A percentile compares a stretch with the other conserved stretches of the same genome.
phyloP scores from a whole-genome alignment of 192 early-diverging fungal genomes.

The Gonapodya sp. region DNA sequence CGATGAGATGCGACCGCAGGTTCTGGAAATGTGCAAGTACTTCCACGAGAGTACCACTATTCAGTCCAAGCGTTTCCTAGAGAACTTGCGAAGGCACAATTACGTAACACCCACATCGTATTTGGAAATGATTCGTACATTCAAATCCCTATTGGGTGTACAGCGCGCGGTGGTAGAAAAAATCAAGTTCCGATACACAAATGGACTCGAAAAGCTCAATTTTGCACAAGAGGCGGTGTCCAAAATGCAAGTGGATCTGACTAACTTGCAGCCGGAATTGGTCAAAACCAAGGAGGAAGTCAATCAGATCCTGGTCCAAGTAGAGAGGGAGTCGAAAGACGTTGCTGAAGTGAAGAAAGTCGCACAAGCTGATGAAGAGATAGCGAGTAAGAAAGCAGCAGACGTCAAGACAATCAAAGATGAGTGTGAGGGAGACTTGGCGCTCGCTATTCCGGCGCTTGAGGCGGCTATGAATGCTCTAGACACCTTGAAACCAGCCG shows the following conservation, averaged over 20 bases:
- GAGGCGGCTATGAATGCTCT: conserved; percentile 41
- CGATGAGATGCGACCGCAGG: conserved; percentile 28
- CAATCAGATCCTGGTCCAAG: conserved; percentile 44
- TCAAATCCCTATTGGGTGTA: conserved; percentile 34
- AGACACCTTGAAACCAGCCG: conserved; percentile 46
- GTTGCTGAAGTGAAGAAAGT: conserved; percentile 38
- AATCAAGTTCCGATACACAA: conserved; percentile 38
- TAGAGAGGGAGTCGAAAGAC: conserved; percentile 48
- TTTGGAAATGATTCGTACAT: conserved; percentile 45
- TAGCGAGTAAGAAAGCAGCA: conserved; percentile 44
- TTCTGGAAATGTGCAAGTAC: conserved; percentile 51
- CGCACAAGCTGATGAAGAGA: conserved; percentile 46
- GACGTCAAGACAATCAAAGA: conserved; percentile 44
- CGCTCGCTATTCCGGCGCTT: conserved; percentile 47
- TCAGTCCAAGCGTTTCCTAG: conserved; percentile 35
- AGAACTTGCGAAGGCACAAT: conserved; percentile 36
- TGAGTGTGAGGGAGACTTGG: conserved; percentile 50
- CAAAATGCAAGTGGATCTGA: conserved; percentile 52
- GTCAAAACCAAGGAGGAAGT: conserved; percentile 43
- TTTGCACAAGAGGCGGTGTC: conserved; percentile 44
- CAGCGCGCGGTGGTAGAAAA: conserved; percentile 34
- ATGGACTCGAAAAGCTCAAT: conserved; percentile 47
- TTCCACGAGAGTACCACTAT: conserved; percentile 41
- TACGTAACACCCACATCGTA: conserved; percentile 55
- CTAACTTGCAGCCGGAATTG: conserved; percentile 44